These are phyloP conservation scores for Epichloe gansuensis DNA, from an alignment of 2,329 filamentous ascomycete species.

Conservation along the genomic window DNA sequence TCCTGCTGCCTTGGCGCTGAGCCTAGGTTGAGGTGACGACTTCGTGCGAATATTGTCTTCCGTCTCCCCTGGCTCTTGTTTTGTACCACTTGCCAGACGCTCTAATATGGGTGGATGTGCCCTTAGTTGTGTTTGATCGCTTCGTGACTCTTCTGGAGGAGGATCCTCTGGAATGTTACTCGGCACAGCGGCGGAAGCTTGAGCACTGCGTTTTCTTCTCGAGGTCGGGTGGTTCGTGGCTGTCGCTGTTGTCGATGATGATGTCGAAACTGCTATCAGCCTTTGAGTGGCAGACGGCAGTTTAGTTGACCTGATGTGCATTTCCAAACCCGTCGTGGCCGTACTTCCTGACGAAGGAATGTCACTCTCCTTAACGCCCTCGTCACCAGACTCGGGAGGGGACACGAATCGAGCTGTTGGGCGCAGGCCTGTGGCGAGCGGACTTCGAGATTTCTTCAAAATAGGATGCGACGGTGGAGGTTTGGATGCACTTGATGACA, in stretches of 20 bases:
- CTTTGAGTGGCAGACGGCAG: slow-evolving; percentile 19
- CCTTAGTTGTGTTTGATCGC: slow-evolving; percentile 11
- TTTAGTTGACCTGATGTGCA: slow-evolving; percentile 15
- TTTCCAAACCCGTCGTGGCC: slow-evolving; percentile 18
- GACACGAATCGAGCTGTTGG: slow-evolving; percentile 50
- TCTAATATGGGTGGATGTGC: slow-evolving; percentile 18
- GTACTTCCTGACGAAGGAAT: slow-evolving; percentile 30
- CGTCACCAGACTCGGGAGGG: slow-evolving; percentile 35
- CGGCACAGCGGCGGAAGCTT: slow-evolving; percentile 23
- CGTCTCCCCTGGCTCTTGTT: not conserved
- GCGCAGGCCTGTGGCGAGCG: slow-evolving; percentile 38
- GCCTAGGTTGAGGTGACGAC: not conserved
- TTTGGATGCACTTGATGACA: slow-evolving; percentile 30
- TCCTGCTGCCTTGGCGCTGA: slow-evolving; percentile 34
- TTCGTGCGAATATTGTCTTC: not conserved
- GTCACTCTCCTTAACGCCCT: slow-evolving; percentile 20
- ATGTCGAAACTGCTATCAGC: slow-evolving; percentile 30
- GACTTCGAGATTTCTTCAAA: slow-evolving; percentile 44
- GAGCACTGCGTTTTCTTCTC: slow-evolving; percentile 34
- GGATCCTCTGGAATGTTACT: not conserved
- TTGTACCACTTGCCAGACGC: slow-evolving; percentile 5
- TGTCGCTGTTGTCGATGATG: slow-evolving; percentile 11
- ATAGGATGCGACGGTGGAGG: slow-evolving; percentile 42
- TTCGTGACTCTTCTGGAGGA: not conserved
- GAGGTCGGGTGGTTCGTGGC: slow-evolving; percentile 32